Evolutionary conservation across 164 flowering plant species (phyloP), one percentile per base, ranked within the genome.

Genomic region (Chloranthus sessilifolius): DNA sequence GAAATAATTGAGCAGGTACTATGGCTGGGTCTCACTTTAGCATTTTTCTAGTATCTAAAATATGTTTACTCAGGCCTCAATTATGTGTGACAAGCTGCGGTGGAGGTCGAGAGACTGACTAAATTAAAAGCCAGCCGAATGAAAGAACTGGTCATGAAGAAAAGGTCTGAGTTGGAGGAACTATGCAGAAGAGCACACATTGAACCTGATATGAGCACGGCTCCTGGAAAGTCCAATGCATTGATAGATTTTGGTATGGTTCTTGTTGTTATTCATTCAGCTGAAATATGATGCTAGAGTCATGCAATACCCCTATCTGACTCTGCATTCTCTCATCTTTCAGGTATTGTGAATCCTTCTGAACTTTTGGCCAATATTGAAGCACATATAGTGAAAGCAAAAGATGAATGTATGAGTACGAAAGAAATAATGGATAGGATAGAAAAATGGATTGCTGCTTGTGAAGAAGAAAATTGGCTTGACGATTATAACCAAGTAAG

Each of bases 391-490:
- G 41, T 29, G 10, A 85, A 79, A 67, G 82, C 72, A 16, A 82
- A 74, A 66, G 81, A 85, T 27, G 96, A 81, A 69, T 84, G 92
- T 42, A 6, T 46, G 12, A 74, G 82, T 59, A 61, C 95, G 48
- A 85, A 77, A 67, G 98, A 90, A 41, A 85, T 90, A 43, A 79
- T 77, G 82, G 98, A 85, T 39, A 76, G 80, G 58, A 76, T 90
- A 60, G 95, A 83, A 29, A 62, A 83, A 49, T 90, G 98, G 98
- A 84, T 82, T 52, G 70, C 83, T 44, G 89, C 87, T 5, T 79
- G 95, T 65, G 91, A 87, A 50, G 98, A 90, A 69, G 98, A 90
- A 69, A 81, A 64, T 30, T 90, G 98, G 98, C 91, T 90, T 38
- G 95, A 90, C 64, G 91, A 80, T 10, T 90, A 90, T 58, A 90